Evolutionary conservation across 306 rosid genomes (phyloP), one percentile per base, ranked within the genome.

Genomic region (Spatholobus suberectus): DNA sequence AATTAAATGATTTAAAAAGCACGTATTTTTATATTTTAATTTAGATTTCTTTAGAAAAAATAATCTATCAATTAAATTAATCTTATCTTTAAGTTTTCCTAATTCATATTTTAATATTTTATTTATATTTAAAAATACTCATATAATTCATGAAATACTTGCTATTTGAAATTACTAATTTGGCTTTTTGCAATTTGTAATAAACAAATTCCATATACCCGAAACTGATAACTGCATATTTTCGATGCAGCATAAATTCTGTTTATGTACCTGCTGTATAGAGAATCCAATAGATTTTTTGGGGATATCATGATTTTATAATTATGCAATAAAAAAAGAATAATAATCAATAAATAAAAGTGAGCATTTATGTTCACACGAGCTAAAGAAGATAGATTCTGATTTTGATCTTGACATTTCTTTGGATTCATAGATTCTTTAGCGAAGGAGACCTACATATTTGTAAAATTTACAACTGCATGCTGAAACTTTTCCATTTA

Each of bases 341-440:
- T 57, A 40, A 43, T 73, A 70, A 55, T 8, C 15, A 76, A 85
- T 77, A 73, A 70, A 24, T 44, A 85, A 81, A 81, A 78, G 78
- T 79, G 81, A 96, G 93, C 38, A 88, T 82, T 83, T 76, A 83
- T 84, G 92, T 89, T 88, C 80, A 84, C 83, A 81, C 32, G 44
- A 70, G 67, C 73, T 43, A 79, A 20, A 69, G 84, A 82, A 78
- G 84, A 70, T 77, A 89, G 97, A 95, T 92, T 95, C 95, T 77
- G 77, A 82, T 81, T 87, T 86, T 83, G 90, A 85, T 88, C 81
- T 61, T 73, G 86, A 35, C 77, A 78, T 82, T 76, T 83, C 94
- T 85, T 88, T 85, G 17, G 81, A 73, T 76, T 87, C 49, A 85
- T 69, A 82, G 81, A 85, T 78, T 88, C 90, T 88, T 86, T 86